Conservation (phyloP, 495 filamentous ascomycete genomes). For the Rhypophila decipiens region DNA sequence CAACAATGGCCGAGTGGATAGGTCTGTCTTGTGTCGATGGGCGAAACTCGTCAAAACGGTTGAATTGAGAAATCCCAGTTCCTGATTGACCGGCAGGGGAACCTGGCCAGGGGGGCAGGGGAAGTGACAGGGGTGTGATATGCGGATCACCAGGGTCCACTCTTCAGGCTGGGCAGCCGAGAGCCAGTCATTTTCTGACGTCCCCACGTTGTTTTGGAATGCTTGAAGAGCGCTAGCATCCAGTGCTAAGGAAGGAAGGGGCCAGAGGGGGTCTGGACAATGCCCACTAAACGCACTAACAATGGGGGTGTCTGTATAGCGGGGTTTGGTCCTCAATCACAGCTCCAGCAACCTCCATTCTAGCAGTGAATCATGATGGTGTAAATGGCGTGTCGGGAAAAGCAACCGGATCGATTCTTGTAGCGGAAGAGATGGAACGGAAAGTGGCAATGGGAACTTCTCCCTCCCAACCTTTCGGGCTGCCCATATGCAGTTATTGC, state of each 20-base stretch:
- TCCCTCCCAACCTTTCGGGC: no score
- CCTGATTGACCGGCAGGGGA: slow-evolving; percentile 9
- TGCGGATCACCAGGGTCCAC: no score
- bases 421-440: background rate
- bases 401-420: slow-evolving; percentile 3
- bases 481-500: background rate
- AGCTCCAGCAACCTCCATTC: no score
- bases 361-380: no score
- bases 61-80: slow-evolving; percentile 23
- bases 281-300: slow-evolving; percentile 8
- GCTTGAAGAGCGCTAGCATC: slow-evolving; percentile 20
- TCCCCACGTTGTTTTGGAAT: slow-evolving; percentile 8
- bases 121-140: background rate
- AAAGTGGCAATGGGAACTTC: no score
- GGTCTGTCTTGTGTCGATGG: slow-evolving; percentile 10
- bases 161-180: slow-evolving; percentile 10
- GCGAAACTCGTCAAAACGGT: slow-evolving; percentile 27
- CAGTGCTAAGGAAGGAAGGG: slow-evolving; percentile 13
- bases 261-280: slow-evolving; percentile 12
- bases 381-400: slow-evolving; percentile 12
- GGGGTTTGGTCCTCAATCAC: no score
- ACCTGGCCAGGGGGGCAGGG: slow-evolving; percentile 8
- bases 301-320: background rate
- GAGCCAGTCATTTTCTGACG: slow-evolving; percentile 12
- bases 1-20: slow-evolving; percentile 14